Conservation (phyloP, 2,329 filamentous ascomycete genomes). For the Kalmusia sp. region DNA sequence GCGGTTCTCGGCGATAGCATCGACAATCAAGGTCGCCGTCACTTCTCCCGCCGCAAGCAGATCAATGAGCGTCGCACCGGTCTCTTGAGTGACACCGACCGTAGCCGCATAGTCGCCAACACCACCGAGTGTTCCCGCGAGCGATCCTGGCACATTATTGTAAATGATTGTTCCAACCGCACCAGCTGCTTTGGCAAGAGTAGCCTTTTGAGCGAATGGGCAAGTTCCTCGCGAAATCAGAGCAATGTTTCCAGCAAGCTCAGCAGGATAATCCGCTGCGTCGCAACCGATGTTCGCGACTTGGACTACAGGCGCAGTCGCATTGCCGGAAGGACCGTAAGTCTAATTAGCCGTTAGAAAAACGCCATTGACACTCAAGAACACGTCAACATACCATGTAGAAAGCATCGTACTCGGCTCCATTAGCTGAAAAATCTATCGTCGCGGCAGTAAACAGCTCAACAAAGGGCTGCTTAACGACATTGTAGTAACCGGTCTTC, state of each 20-base stretch:
- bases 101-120: conserved; percentile 66
- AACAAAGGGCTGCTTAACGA: conserved; percentile 37
- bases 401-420: conserved; percentile 28
- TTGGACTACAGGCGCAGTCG: conserved; percentile 66
- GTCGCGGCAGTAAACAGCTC: conserved; percentile 5
- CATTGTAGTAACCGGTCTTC: conserved; percentile 46
- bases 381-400: conserved; percentile 28
- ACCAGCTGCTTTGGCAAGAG: conserved; percentile 69
- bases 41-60: conserved; percentile 57
- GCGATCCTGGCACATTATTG: conserved; percentile 68
- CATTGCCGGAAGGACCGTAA: conserved; percentile 70
- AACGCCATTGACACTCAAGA: background rate
- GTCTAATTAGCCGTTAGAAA: conserved; percentile 21
- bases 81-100: conserved; percentile 68
- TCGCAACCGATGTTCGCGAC: conserved; percentile 70
- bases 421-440: background rate
- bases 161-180: conserved; percentile 74
- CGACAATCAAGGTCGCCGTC: conserved; percentile 44
- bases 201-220: conserved; percentile 72
- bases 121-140: conserved; percentile 72
- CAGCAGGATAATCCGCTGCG: conserved; percentile 64
- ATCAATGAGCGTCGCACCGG: conserved; percentile 63
- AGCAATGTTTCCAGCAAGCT: conserved; percentile 68
- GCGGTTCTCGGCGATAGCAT: conserved; percentile 54
- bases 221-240: conserved; percentile 73